Base-by-base conservation (phyloP, 345 rosid genomes). In the Syzygium aromaticum region DNA sequence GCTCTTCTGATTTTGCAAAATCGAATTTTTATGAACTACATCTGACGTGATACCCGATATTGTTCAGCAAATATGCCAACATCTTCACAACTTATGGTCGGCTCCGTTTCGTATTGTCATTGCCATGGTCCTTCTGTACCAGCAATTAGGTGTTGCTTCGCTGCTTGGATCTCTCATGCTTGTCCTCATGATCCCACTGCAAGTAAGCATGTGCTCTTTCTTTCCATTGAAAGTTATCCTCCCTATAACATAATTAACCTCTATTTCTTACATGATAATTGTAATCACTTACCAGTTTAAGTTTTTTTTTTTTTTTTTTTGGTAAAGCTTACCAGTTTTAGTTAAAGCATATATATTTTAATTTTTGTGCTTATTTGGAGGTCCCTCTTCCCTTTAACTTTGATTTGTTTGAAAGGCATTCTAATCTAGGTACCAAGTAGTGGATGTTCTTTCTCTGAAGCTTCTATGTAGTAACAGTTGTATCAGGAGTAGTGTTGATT, bases 51-150 rank as follows among this genome's bases (percentile, higher is more conserved):
- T 38, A 19, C 85, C 84, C 23, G 56, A n/a, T 88, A 16, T 89
- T 87, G 86, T 88, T 73, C 94, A 96, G 98, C 98, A 95, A 98
- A 87, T 94, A 90, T 90, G 96, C 90, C 95, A 92, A 90, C 98
- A 95, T 63, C 97, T 98, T 88, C 99, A 96, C 63, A 91, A 94
- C 85, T 87, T 98, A 82, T 98, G 99, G 98, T 98, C 99, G 17
- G 98, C 99, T 87, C 99, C 99, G 49, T 95, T 98, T 89, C 98
- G 99, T 40, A 98, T 96, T 85, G 89, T 88, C 77, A 87, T 95
- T 86, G 91, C 99, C 33, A 93, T 98, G 98, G 91, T 92, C 91
- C 98, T 98, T 90, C 97, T 97, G 73, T 98, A 94, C 89, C 97
- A 93, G 87, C 98, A 98, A 89, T 89, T 98, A 53, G 98, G 98